Evolutionary conservation across 1,284 basidiomycete species (phyloP).

Genomic region (Pascua guehoae): DNA sequence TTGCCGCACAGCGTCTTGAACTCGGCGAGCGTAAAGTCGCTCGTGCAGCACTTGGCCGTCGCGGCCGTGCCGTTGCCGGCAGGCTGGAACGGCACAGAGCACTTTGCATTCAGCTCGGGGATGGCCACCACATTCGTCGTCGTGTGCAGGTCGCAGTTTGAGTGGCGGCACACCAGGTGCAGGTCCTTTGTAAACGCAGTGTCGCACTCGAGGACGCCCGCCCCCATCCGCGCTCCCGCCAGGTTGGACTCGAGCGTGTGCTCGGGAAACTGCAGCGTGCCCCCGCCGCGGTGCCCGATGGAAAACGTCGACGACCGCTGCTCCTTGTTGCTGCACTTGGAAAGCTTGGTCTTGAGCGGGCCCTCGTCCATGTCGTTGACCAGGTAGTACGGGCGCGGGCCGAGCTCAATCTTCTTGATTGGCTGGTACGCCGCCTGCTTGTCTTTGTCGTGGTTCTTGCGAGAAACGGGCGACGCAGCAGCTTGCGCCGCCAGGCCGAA

Average conservation of each 20-base stretch:
- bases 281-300: conserved; percentile 21
- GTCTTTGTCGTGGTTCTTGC: neutral
- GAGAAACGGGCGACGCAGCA: too few species aligned
- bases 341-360: conserved; percentile 19
- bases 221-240: conserved; percentile 21
- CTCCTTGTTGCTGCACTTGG: conserved; percentile 7
- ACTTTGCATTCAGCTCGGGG: conserved; percentile 17
- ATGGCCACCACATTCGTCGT: conserved; percentile 21
- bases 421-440: neutral
- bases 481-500: too few species aligned
- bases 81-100: conserved; percentile 17
- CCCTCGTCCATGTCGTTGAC: conserved; percentile 18
- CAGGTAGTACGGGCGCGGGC: conserved; percentile 23
- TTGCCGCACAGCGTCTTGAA: conserved; percentile 20
- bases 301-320: conserved; percentile 2
- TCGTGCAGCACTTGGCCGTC: conserved; percentile 20
- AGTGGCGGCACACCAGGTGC: conserved; percentile 23
- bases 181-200: conserved; percentile 21
- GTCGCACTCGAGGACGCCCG: conserved; percentile 25
- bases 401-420: conserved; percentile 18
- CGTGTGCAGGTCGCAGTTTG: conserved; percentile 22
- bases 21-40: conserved; percentile 21
- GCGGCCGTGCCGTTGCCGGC: conserved; percentile 9
- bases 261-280: conserved; percentile 23
- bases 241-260: conserved; percentile 19